Evolutionary conservation across 805 yeast species (phyloP), one percentile per base, ranked within the genome.

Genomic region (Tetrapisispora namnaoensis): DNA sequence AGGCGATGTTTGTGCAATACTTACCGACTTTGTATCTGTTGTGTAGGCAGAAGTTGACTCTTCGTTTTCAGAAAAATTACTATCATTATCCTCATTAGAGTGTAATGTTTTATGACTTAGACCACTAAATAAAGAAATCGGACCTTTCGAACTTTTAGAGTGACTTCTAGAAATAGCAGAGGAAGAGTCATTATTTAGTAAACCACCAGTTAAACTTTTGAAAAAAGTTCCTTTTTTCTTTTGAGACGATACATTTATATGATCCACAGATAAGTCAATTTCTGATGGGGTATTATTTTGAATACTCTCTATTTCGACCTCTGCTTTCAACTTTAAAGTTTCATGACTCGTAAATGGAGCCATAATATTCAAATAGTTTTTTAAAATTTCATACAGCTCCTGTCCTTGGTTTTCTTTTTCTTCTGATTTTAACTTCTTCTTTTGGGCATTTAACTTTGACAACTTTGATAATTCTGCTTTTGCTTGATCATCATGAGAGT

Each of bases 221-320:
- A 85, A 76, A 27, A 87, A 68, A 0, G 86, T 82, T 21, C 79
- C 73, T 50, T 76, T 77, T 60, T 84, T 86, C 63, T 81, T 79
- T 43, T 70, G 69, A 21, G 57, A 51, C 16, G 67, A 58, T 27
- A 74, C 66, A 28, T 73, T 71, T 17, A 75, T 72, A 40, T 73
- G 77, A 37, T 77, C 76, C 49, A 83, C 70, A 13, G 83, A 71
- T 56, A 86, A 68, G 62, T 86, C 93, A 56, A 77, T 73, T 49
- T 82, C 90, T 1, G 52, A 55, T 4, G 83, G 86, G 1, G 93
- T 89, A 46, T 84, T 88, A 51, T 82, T 78, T 64, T 87, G 93
- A 55, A 93, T 88, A 27, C 93, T 81, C 65, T 91, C 97, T 46
- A 91, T 82, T 58, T 85, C 91, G 18, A 90, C 98, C 60, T 89